Base-by-base conservation (phyloP, 1,284 basidiomycete species). In the Marasmius fiardii region DNA sequence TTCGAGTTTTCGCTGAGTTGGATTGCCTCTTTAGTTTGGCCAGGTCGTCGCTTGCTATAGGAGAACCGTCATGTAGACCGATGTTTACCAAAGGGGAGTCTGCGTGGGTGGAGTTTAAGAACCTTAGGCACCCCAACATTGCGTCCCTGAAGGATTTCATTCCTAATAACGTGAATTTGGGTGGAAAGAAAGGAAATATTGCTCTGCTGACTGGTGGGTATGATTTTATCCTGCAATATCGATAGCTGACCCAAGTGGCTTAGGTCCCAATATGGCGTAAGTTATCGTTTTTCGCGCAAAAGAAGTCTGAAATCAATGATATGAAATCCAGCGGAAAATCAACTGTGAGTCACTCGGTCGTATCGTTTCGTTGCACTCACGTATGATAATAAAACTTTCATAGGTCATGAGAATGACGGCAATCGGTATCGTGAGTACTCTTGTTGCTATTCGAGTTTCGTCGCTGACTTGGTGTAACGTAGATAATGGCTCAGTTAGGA, bases 401-500 rank as follows among this genome's bases (percentile, higher is more conserved):
- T 54, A 90, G 88, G 83, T 82, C 6, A 91, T 98, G 82, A 86
- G 97, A 51, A 99, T 98, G 91, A 97, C 95, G n/a, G 95, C 94
- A 4, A 85, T 90, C 0, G 95, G 91, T 28, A 87, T 97, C 58
- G 86, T 88, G 67, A 54, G 83, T 68, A 37, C 43, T 24, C 33
- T 1, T 11, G 14, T 16, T n/a, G 18, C n/a, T 2, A 6, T 14
- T 11, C 11, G 18, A 5, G 28, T 5, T 21, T 31, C 4, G 5
- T 24, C 2, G 23, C 3, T 18, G 43, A 28, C 16, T 48, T 21
- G 18, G 7, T 26, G 47, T 35, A 18, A 33, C n/a, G 52, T 47
- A 89, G 86, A 98, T 98, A 63, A 92, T 98, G 86, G 95, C 95
- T 7, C 96, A 98, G 69, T 76, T 99, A 18, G 97, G 97, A n/a